Evolutionary conservation across 31 red algal genomes (phyloP).

Genomic region (Pterothamnion heteromorphum): DNA sequence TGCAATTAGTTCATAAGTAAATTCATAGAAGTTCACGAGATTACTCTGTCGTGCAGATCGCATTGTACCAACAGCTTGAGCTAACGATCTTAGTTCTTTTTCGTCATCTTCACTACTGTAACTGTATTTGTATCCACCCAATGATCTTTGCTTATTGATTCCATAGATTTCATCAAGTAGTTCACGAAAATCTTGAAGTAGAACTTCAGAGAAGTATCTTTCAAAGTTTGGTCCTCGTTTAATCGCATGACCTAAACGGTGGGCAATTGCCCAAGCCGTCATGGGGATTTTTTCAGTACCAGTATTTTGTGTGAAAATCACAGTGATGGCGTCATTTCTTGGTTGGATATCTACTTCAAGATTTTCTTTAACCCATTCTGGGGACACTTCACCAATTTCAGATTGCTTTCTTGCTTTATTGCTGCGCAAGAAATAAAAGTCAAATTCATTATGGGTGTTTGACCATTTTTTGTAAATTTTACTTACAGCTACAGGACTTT

Average conservation of each 20-base stretch:
- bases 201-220: not conserved
- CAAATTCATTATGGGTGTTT: not conserved
- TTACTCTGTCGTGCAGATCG: not conserved
- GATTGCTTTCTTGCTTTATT: not conserved
- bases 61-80: not conserved
- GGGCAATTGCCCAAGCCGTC: not conserved
- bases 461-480: not conserved
- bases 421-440: not conserved
- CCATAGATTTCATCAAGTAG: not conserved
- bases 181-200: not conserved
- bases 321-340: not conserved
- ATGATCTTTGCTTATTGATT: not conserved
- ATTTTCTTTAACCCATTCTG: constrained; percentile 11
- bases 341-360: not conserved
- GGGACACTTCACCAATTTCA: not conserved
- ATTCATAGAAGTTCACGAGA: not conserved
- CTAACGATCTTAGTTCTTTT: not conserved
- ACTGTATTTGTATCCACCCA: not conserved
- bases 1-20: not conserved
- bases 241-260: not conserved
- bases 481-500: not conserved
- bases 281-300: not conserved
- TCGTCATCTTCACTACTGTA: not conserved
- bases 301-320: not conserved
- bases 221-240: not conserved